These are phyloP conservation scores for Podospora bellae-mahoneyi DNA, from an alignment of 495 filamentous ascomycete genomes.

Conservation along the genomic window DNA sequence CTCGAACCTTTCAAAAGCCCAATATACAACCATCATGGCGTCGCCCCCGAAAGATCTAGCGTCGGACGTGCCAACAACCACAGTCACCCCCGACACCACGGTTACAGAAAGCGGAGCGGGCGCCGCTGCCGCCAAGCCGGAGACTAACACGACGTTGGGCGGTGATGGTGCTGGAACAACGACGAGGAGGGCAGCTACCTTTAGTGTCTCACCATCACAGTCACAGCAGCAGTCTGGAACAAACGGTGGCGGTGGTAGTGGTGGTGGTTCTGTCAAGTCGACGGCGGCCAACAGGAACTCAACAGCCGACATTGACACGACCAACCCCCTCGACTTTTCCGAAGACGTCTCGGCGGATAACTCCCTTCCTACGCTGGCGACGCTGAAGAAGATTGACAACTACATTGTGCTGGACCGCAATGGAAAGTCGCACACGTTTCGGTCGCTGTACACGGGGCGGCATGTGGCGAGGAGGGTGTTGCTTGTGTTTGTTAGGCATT, in stretches of 20 bases:
- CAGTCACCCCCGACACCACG: background rate
- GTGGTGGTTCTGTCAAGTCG: background rate
- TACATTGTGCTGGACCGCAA: conserved; percentile 62
- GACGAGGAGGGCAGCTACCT: background rate
- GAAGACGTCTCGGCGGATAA: conserved; percentile 50
- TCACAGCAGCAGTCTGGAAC: background rate
- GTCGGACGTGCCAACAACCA: background rate
- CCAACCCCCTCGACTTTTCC: conserved; percentile 41
- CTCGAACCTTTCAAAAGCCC: background rate
- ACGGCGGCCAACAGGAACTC: too few species aligned
- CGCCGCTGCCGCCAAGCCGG: conserved; percentile 3
- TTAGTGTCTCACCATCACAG: background rate
- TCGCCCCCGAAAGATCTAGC: background rate
- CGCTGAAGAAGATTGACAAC: conserved; percentile 50
- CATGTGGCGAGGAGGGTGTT: conserved; percentile 56
- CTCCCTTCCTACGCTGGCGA: conserved; percentile 48
- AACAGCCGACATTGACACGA: background rate
- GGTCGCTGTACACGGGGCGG: conserved; percentile 61
- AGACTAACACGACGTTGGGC: background rate
- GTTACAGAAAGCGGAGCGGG: background rate
- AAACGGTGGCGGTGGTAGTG: background rate
- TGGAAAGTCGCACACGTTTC: conserved; percentile 62
- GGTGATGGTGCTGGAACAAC: background rate
- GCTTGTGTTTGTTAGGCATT: conserved; percentile 81
- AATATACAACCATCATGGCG: background rate